phyloP scores from a whole-genome alignment of 768 basidiomycete species.

The Mycena chlorophos region DNA sequence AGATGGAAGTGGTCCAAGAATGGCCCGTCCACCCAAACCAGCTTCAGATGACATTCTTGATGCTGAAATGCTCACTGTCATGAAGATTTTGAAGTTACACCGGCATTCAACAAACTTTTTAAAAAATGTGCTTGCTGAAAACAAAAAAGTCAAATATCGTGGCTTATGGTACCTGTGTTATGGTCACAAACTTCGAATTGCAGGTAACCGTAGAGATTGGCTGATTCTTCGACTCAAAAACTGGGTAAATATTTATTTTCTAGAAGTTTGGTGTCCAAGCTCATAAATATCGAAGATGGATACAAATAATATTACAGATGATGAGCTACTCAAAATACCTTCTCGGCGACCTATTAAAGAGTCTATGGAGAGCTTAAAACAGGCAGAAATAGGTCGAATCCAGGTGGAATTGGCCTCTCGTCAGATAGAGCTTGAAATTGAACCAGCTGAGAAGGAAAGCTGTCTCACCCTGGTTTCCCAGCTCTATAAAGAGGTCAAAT shows the following conservation, averaged over 20 bases:
- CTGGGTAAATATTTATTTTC: constrained; percentile 2
- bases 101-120: background rate
- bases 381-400: too few species aligned
- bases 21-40: background rate
- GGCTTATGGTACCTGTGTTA: constrained; percentile 10
- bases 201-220: constrained; percentile 2
- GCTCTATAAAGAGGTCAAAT: background rate
- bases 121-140: background rate
- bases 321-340: background rate
- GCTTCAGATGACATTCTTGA: background rate
- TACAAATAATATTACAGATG: background rate
- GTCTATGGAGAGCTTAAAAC: too few species aligned
- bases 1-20: constrained; percentile 11
- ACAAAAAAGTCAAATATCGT: background rate
- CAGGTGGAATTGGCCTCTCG: too few species aligned
- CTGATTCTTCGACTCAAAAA: background rate
- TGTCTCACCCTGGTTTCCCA: background rate
- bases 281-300: background rate
- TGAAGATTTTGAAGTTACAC: background rate
- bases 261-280: background rate
- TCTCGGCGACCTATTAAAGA: too few species aligned
- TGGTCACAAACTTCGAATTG: background rate
- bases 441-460: background rate
- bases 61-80: background rate
- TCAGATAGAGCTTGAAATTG: background rate